Base-by-base conservation (phyloP, 352 stramenopile species). In the Globisporangium ultimum region DNA sequence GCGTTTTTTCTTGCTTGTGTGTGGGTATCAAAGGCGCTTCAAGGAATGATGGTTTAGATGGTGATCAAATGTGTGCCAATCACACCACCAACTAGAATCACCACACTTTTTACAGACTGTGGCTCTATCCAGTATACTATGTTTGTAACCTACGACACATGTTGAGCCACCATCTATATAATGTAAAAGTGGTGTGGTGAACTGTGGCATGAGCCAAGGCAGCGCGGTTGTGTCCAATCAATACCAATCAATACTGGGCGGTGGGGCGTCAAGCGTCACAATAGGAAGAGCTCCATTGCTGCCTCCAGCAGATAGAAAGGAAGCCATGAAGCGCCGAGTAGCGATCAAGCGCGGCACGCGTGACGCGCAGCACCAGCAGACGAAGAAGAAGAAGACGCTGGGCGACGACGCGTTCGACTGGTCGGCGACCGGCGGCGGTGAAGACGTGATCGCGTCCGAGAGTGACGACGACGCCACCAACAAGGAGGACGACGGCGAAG, bases 321-420 rank as follows among this genome's bases (percentile, higher is more conserved):
- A 40, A n/a, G 36, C 38, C 11, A 72, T 70, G 68, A 63, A 67
- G 64, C 60, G 53, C 48, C 46, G 50, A 51, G 64, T 56, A 14
- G 53, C 48, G 17, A 72, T 84, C n/a, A 91, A 91, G 68, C 78
- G 81, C 58, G 76, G 78, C 32, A 71, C 71, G 41, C 48, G 66
- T 7, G 68, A 61, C 22, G 22, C 55, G 40, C 48, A 69, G 34
- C 68, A 76, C 57, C 65, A 67, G 42, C 66, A 76, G 62, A 55
- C 58, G 51, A 87, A 88, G 75, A 81, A 82, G 53, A 84, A 83
- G 53, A 71, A 77, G 58, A 60, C 72, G 47, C 56, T 92, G n/a
- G 68, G 66, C 10, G 85, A 90, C 48, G 74, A 84, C 20, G 82
- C 85, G n/a, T 94, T 94, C 58, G 81, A 92, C 64, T 94, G 85